phyloP scores from a whole-genome alignment of 495 filamentous ascomycete genomes.

The Venustampulla echinocandica region DNA sequence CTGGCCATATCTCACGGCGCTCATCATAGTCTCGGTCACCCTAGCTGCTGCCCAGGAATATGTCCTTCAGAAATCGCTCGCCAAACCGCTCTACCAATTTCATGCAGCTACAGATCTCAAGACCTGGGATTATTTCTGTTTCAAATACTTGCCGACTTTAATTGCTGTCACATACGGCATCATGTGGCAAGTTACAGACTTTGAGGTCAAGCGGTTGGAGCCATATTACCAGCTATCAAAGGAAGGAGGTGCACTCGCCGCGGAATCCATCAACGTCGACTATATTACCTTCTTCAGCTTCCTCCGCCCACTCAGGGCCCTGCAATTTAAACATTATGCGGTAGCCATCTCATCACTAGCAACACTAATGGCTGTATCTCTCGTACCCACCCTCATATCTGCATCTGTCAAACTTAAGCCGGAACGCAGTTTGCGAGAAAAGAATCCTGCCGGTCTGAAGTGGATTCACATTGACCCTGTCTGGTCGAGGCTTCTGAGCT shows the following conservation, averaged over 20 bases:
- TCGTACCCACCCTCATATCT: conserved; percentile 54
- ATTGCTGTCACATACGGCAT: conserved; percentile 64
- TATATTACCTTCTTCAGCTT: conserved; percentile 59
- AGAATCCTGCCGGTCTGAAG: conserved; percentile 28
- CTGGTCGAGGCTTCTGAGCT: conserved; percentile 54
- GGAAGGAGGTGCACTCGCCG: conserved; percentile 51
- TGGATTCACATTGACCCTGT: conserved; percentile 42
- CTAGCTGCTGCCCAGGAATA: conserved; percentile 51
- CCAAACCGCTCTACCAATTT: conserved; percentile 41
- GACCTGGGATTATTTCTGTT: conserved; percentile 48
- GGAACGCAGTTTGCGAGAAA: conserved; percentile 25
- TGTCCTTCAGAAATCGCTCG: conserved; percentile 47
- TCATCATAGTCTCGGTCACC: conserved; percentile 48
- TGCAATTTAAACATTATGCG: conserved; percentile 53
- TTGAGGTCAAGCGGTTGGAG: conserved; percentile 65
- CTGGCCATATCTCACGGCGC: conserved; percentile 48
- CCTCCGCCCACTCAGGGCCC: conserved; percentile 51
- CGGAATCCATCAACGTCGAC: conserved; percentile 63
- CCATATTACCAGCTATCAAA: conserved; percentile 67
- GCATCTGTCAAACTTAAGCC: conserved; percentile 47
- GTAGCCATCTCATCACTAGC: conserved; percentile 54
- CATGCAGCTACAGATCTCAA: conserved; percentile 41
- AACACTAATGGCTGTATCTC: conserved; percentile 52
- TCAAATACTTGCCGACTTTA: conserved; percentile 66
- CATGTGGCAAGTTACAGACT: conserved; percentile 65